These are phyloP conservation scores for Dioscorea zingiberensis DNA, from an alignment of 106 monocot species.

Conservation along the genomic window DNA sequence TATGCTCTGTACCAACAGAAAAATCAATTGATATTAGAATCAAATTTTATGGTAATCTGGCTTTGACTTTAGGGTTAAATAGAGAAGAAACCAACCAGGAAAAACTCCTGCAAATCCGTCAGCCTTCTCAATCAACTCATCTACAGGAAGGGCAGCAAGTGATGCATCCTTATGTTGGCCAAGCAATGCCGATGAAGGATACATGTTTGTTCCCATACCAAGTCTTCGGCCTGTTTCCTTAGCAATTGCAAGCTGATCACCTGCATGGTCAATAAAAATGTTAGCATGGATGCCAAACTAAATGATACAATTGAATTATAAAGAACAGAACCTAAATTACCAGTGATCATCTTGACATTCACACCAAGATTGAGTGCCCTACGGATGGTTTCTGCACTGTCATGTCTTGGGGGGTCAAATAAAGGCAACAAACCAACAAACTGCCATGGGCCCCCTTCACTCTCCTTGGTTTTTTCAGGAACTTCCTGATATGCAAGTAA, in stretches of 20 bases:
- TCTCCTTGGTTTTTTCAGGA: conserved; percentile 85
- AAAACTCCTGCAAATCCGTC: conserved; percentile 62
- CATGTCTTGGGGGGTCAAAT: conserved; percentile 95
- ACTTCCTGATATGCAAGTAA: conserved; percentile 51
- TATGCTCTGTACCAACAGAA: conserved; percentile 62
- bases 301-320: conserved; percentile 2
- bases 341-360: conserved; percentile 99
- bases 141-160: conserved; percentile 37
- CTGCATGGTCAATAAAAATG: conserved; percentile 8
- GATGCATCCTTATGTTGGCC: conserved; percentile 48
- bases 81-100: conserved; percentile 22
- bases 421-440: conserved; percentile 87
- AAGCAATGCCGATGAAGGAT: conserved; percentile 51
- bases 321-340: conserved; percentile 20
- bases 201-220: conserved; percentile 62
- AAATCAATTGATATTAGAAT: background rate
- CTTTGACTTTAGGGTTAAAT: background rate
- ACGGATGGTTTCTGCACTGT: conserved; percentile 96
- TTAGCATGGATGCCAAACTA: background rate
- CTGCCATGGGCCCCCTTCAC: conserved; percentile 78
- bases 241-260: conserved; percentile 55
- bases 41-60: background rate
- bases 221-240: conserved; percentile 57
- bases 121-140: conserved; percentile 58
- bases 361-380: conserved; percentile 94